Evolutionary conservation across 2,329 filamentous ascomycete species (phyloP), one percentile per base, ranked within the genome.

Genomic region (Scedosporium dehoogii): DNA sequence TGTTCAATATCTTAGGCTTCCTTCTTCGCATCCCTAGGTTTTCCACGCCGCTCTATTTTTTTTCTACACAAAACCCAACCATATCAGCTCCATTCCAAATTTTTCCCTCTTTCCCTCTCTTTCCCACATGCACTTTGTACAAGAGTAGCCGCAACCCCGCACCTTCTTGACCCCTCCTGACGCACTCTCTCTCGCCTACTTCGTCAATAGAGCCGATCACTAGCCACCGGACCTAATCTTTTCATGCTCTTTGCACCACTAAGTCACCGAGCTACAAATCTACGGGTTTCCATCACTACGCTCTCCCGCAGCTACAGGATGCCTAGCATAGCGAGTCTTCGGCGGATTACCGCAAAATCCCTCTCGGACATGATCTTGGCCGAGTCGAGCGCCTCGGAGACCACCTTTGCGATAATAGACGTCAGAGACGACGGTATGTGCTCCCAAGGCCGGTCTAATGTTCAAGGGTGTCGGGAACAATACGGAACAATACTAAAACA

Each of bases 401-500:
- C 73, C 63, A 76, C 73, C 69, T 81, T 92, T 63, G 90, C 90
- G 9, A 80, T 97, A 44, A 83, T 97, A 63, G 94, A 97, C 73
- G 94, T 97, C 6, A 86, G 94, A 63, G 94, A 97, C 73, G 86
- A 87, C 67, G 88, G 88, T 89, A 74, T 62, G 33, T 38, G 76
- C 70, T 38, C 29, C 59, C 60, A 55, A 9, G 21, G 16, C 44
- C 6, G 1, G 1, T 10, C 44, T n/a, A 38, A 38, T 38, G 33
- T 14, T 12, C 10, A 12, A 38, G 2, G 33, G 33, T 38, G 10
- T 38, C 33, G 23, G 23, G 21, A 16, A 29, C 12, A 9, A 23
- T 23, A 23, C 51, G 23, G 21, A 16, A 29, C 12, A 9, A 23
- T 23, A 23, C 55, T 64, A 25, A 63, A 56, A 21, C n/a, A 3